Base-by-base conservation (phyloP, 331 rosid genomes). In the Quercus tomentella region DNA sequence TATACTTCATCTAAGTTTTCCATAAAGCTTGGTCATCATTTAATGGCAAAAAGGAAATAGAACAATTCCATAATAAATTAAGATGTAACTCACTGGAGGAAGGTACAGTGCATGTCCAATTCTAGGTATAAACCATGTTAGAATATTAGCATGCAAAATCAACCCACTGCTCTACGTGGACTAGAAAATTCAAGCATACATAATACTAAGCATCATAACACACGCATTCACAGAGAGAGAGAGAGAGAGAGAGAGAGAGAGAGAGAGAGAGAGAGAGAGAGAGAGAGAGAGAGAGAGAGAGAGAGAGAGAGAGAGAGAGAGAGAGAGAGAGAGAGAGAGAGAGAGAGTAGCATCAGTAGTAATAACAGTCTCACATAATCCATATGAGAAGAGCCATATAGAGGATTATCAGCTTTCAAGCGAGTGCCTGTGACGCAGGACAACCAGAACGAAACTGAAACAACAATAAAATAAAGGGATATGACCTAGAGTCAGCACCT, bases 121-220 rank as follows among this genome's bases (percentile, higher is more conserved):
- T 82, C 96, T 92, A 45, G 89, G 89, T 6, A 51, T 14, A 23
- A 11, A 33, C 82, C 90, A 77, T 7, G 21, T 21, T 6, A 20
- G 0, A 22, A 91, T 1, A 72, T 88, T 70, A 28, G 84, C 56
- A 17, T 25, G 97, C 51, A 77, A 91, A 94, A 77, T 92, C 98
- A 75, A 92, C 87, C 97, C 98, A 94, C 80, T 94, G 98, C 41
- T 94, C 98, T 5, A 92, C 72, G 25, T 74, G 97, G 70, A 86
- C 94, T 97, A 92, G 86, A 74, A 85, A 54, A 14, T 74, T 21
- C 3, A 73, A 75, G 52, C 70, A 17, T 33, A 61, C 17, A 78
- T 7, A 60, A 25, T 16, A 45, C 51, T 51, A 66, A 63, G 49
- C 66, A 80, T 67, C 70, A 66, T 56, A 26, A 26, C 31, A 7